Percentiles rank a stretch among this genome's conserved stretches.
Conservation (phyloP, 805 yeast genomes). For the Nakazawaea molendinolei region DNA sequence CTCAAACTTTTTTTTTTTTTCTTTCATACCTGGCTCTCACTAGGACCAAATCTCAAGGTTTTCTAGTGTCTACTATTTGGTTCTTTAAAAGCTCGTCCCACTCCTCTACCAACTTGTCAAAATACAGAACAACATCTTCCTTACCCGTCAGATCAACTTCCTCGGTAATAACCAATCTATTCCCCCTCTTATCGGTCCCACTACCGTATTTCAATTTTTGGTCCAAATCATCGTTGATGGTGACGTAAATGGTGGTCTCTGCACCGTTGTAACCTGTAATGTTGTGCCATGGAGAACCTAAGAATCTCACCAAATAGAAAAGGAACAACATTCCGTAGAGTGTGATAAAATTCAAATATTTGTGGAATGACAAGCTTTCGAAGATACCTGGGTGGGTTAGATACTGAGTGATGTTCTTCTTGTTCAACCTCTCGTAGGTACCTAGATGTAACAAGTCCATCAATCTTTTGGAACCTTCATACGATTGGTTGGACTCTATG, state of each 20-base stretch:
- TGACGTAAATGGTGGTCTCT: conserved; percentile 72
- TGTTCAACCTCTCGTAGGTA: conserved; percentile 44
- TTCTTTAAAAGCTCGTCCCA: conserved; percentile 75
- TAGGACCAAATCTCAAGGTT: too few species aligned
- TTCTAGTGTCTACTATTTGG: conserved; percentile 56
- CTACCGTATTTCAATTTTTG: conserved; percentile 67
- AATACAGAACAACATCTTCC: conserved; percentile 57
- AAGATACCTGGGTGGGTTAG: conserved; percentile 93
- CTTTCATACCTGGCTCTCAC: neutral
- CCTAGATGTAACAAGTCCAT: conserved; percentile 80
- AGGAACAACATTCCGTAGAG: conserved; percentile 80
- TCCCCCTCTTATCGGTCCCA: conserved; percentile 58
- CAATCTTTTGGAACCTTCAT: conserved; percentile 87
- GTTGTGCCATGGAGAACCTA: conserved; percentile 87
- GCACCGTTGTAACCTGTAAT: conserved; percentile 88
- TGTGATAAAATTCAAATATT: conserved; percentile 70
- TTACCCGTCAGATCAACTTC: conserved; percentile 61
- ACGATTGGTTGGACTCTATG: conserved; percentile 55
- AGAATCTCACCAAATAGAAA: conserved; percentile 73
- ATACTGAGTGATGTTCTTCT: conserved; percentile 59
- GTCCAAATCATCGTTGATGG: conserved; percentile 39
- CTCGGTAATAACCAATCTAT: conserved; percentile 49
- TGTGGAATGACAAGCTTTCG: conserved; percentile 72
- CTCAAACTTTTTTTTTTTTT: conserved; percentile 5
- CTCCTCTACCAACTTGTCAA: conserved; percentile 46